phyloP scores from a whole-genome alignment of 306 rosid genomes.

The Trifolium dubium region DNA sequence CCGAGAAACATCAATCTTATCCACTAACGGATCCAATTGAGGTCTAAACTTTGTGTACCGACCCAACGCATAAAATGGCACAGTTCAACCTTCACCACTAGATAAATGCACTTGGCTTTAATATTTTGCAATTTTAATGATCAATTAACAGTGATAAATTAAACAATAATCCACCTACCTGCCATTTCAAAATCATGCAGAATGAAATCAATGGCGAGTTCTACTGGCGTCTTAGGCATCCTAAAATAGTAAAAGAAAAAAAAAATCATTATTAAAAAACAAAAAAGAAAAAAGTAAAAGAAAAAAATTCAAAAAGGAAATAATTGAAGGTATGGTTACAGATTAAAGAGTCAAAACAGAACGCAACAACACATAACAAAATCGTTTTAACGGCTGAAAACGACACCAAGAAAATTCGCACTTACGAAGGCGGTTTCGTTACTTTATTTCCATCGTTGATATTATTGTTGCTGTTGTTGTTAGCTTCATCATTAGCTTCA shows the following conservation, averaged over 20 bases:
- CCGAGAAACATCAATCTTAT: too few species aligned
- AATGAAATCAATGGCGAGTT: conserved; percentile 85
- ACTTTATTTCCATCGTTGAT: conserved; percentile 44
- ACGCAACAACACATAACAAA: conserved; percentile 23
- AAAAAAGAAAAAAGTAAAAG: background rate
- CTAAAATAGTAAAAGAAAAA: conserved; percentile 44
- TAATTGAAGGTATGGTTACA: conserved; percentile 38
- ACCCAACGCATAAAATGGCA: too few species aligned
- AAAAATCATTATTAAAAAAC: background rate
- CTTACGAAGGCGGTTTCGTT: conserved; percentile 66
- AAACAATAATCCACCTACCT: conserved; percentile 54
- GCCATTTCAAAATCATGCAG: conserved; percentile 99
- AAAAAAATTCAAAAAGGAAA: conserved; percentile 27
- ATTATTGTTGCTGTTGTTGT: background rate
- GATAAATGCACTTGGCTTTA: too few species aligned
- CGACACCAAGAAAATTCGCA: conserved; percentile 30
- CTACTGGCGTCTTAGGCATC: conserved; percentile 74
- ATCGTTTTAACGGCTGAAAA: conserved; percentile 42
- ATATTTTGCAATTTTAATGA: too few species aligned
- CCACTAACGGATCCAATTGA: too few species aligned
- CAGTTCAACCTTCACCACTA: too few species aligned
- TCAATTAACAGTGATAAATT: conserved; percentile 16
- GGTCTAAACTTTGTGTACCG: too few species aligned
- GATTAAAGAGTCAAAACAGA: conserved; percentile 8
- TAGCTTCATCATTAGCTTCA: conserved; percentile 45